phyloP scores from a whole-genome alignment of 2,329 filamentous ascomycete species.

The Neofusicoccum sp. region DNA sequence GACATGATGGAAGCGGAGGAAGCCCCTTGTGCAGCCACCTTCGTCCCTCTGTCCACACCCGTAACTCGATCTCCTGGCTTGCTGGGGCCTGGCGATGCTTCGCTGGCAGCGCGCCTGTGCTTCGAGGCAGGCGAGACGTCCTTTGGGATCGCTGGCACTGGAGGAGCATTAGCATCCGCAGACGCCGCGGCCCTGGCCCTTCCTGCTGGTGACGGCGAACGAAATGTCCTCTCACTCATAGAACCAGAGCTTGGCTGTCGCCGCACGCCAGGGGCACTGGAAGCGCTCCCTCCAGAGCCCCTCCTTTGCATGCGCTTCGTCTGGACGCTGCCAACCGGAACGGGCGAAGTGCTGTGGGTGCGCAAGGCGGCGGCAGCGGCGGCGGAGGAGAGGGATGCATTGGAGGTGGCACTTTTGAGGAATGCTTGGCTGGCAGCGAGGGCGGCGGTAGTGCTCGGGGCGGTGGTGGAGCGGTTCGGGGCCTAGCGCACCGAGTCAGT shows the following conservation, averaged over 20 bases:
- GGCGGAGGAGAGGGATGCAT: slow-evolving; percentile 71
- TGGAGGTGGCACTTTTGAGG: slow-evolving; percentile 63
- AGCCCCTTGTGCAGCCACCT: slow-evolving; percentile 20
- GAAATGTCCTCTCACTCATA: slow-evolving; percentile 87
- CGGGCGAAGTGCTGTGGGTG: slow-evolving; percentile 74
- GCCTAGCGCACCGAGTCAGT: slow-evolving; percentile 26
- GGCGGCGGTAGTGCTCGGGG: slow-evolving; percentile 68
- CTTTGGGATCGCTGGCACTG: slow-evolving; percentile 71
- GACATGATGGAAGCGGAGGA: slow-evolving; percentile 32
- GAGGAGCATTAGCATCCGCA: slow-evolving; percentile 55
- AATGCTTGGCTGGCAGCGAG: slow-evolving; percentile 81
- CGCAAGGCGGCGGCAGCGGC: slow-evolving; percentile 84
- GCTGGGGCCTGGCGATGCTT: slow-evolving; percentile 48
- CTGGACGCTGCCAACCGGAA: slow-evolving; percentile 75
- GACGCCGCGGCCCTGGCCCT: slow-evolving; percentile 24
- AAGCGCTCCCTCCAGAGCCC: slow-evolving; percentile 58
- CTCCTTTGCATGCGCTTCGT: slow-evolving; percentile 81
- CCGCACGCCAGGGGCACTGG: slow-evolving; percentile 38
- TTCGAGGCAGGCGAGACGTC: slow-evolving; percentile 36
- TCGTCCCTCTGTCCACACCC: slow-evolving; percentile 41
- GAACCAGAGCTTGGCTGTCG: slow-evolving; percentile 67
- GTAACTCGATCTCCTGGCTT: slow-evolving; percentile 37
- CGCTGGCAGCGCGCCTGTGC: slow-evolving; percentile 45
- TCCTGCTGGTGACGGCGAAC: slow-evolving; percentile 61
- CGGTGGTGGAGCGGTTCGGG: slow-evolving; percentile 21